Base-by-base conservation (phyloP, 192 early-diverging fungal species). In the Spizellomyces sp. region DNA sequence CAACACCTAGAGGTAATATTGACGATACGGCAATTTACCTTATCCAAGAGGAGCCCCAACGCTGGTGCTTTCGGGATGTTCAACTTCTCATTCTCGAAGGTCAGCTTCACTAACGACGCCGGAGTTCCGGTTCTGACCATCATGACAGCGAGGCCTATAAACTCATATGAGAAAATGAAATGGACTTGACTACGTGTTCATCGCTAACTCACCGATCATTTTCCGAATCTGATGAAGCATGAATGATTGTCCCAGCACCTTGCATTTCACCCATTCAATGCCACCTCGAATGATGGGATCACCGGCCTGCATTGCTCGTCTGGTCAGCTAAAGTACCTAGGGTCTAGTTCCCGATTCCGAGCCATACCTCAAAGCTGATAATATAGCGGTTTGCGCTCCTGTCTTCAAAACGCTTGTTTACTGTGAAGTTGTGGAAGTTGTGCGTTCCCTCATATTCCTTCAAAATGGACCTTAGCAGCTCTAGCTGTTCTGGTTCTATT, bases 191-290 rank as follows among this genome's bases (percentile, higher is more conserved):
- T 12, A 3, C 19, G 43, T 47, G 48, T 27, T 1, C 27, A 9
- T 12, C 21, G 14, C 22, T 5, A 46, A 83, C 87, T 79, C 74
- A 85, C 96, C 93, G 68, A 99, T 93, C 98, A 99, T 99, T 75
- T 98, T 98, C 46, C 98, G 91, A 72, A 99, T 99, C 82, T 99
- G 98, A 82, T 99, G 96, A 44, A 99, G 82, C 96, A 99, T 98
- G 69, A 99, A 99, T 48, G 92, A 91, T 78, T 98, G 96, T 5
- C 98, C 98, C 70, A 91, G 85, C 36, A 99, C 89, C 72, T 95
- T 96, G 41, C 96, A 77, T 43, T 90, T 91, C 27, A 99, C 74
- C 98, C 96, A 98, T 76, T 99, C 96, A 27, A 83, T 68, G 3
- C 76, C 84, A 42, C 79, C 75, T 12, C 71, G 67, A 17, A 83